Evolutionary conservation across 1,284 basidiomycete genomes (phyloP).

Genomic region (Phellopilus nigrolimitatus): DNA sequence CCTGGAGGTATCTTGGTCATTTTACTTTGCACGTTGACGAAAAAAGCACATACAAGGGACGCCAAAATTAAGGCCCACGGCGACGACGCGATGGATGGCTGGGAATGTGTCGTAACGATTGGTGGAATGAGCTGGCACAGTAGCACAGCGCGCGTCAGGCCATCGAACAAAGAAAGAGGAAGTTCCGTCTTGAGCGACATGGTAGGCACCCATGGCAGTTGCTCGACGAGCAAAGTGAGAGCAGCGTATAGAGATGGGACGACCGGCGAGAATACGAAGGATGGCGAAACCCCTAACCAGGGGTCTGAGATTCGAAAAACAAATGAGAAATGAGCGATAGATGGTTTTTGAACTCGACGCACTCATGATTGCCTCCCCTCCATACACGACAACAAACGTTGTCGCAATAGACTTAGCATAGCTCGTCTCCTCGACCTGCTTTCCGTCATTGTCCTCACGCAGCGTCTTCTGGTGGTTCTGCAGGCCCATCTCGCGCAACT

Average conservation of each 20-base stretch:
- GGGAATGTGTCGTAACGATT: slow-evolving; percentile 47
- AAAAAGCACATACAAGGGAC: slow-evolving; percentile 48
- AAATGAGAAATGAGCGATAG: slow-evolving; percentile 9
- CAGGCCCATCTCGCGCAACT: slow-evolving; percentile 51
- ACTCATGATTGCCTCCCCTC: slow-evolving; percentile 67
- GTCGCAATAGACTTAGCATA: slow-evolving; percentile 53
- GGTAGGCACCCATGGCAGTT: slow-evolving; percentile 49
- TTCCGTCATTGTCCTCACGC: slow-evolving; percentile 14
- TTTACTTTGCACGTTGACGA: neutral
- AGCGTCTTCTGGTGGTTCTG: slow-evolving; percentile 37
- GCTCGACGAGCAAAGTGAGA: slow-evolving; percentile 55
- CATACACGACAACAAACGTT: slow-evolving; percentile 64
- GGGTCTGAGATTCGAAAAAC: slow-evolving; percentile 44
- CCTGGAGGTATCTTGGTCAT: slow-evolving; percentile 8
- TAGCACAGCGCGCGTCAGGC: slow-evolving; percentile 63
- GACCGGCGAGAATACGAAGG: slow-evolving; percentile 64
- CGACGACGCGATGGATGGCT: slow-evolving; percentile 46
- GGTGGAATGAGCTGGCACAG: slow-evolving; percentile 68
- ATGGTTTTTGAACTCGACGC: slow-evolving; percentile 21
- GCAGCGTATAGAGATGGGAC: slow-evolving; percentile 50
- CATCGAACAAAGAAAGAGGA: slow-evolving; percentile 61
- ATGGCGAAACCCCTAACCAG: slow-evolving; percentile 56
- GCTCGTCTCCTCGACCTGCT: slow-evolving; percentile 43
- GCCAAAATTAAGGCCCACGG: slow-evolving; percentile 68
- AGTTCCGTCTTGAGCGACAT: slow-evolving; percentile 52